phyloP scores from a whole-genome alignment of 768 basidiomycete species.

The Pulveroboletus sp. region DNA sequence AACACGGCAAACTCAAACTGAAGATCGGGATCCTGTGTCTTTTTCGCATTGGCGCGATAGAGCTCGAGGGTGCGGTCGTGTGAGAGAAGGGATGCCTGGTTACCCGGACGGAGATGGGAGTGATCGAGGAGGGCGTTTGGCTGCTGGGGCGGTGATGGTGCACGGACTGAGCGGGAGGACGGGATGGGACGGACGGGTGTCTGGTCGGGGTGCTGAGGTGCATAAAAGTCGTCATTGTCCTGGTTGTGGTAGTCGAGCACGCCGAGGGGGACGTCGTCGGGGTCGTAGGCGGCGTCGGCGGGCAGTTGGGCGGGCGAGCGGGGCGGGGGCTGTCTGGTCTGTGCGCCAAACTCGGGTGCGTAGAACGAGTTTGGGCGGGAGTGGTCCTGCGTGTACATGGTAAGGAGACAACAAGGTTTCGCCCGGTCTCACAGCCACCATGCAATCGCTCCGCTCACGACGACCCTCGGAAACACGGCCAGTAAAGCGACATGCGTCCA shows the following conservation, averaged over 20 bases:
- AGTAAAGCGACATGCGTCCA: constrained; percentile 32
- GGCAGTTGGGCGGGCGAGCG: constrained; percentile 21
- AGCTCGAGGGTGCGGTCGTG: constrained; percentile 96
- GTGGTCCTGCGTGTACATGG: constrained; percentile 33
- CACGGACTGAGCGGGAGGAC: constrained; percentile 54
- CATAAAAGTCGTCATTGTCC: constrained; percentile 43
- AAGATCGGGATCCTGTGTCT: constrained; percentile 95
- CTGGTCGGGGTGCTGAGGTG: constrained; percentile 26
- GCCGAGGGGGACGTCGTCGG: constrained; percentile 40
- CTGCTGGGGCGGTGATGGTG: constrained; percentile 58
- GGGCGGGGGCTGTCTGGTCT: constrained; percentile 6
- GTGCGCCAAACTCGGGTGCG: constrained; percentile 22
- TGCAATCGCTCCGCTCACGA: constrained; percentile 57
- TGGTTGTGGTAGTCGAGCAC: constrained; percentile 27
- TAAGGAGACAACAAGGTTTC: constrained; percentile 12
- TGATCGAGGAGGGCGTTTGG: constrained; percentile 74
- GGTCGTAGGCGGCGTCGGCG: constrained; percentile 34
- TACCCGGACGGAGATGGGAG: constrained; percentile 90
- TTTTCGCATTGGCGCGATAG: constrained; percentile 97
- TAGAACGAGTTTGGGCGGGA: constrained; percentile 37
- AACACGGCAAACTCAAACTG: constrained; percentile 99
- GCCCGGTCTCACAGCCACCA: constrained; percentile 23
- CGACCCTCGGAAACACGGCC: constrained; percentile 45
- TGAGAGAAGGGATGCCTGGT: constrained; percentile 88
- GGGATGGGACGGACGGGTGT: constrained; percentile 36